Conservation (phyloP, 495 filamentous ascomycete genomes). For the Penicillium ucsense region DNA sequence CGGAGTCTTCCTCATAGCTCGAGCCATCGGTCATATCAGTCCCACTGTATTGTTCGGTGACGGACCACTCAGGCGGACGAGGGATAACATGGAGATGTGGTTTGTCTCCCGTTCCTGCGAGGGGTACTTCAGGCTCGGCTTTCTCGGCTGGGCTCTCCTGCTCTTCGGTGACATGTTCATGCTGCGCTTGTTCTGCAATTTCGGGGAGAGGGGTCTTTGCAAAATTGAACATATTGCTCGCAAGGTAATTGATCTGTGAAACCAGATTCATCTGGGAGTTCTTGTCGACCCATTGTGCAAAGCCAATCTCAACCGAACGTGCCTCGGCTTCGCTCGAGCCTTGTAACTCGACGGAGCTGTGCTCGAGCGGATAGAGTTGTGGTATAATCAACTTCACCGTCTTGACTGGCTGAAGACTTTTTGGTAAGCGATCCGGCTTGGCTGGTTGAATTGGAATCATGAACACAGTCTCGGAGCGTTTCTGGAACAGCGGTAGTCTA, state of each 20-base stretch:
- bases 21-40: constrained; percentile 26
- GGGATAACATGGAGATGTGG: constrained; percentile 68
- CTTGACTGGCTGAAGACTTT: constrained; percentile 51
- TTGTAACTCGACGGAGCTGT: constrained; percentile 55
- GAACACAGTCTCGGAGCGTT: constrained; percentile 58
- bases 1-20: constrained; percentile 18
- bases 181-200: constrained; percentile 7
- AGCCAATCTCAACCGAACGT: constrained; percentile 52
- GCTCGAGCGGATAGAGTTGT: constrained; percentile 60
- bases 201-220: constrained; percentile 41
- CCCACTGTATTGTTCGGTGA: constrained; percentile 29
- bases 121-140: constrained; percentile 1
- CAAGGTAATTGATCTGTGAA: constrained; percentile 67
- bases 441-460: constrained; percentile 64
- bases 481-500: constrained; percentile 56
- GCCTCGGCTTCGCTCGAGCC: constrained; percentile 53
- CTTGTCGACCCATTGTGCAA: constrained; percentile 46
- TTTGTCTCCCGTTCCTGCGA: constrained; percentile 30
- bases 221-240: constrained; percentile 62
- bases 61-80: constrained; percentile 73
- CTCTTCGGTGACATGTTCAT: background rate
- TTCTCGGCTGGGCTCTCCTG: constrained; percentile 7
- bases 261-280: constrained; percentile 55
- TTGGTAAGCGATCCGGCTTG: constrained; percentile 51
- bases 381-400: constrained; percentile 64